Conservation (phyloP, 768 basidiomycete species). For the Dioszegia aurantiaca region DNA sequence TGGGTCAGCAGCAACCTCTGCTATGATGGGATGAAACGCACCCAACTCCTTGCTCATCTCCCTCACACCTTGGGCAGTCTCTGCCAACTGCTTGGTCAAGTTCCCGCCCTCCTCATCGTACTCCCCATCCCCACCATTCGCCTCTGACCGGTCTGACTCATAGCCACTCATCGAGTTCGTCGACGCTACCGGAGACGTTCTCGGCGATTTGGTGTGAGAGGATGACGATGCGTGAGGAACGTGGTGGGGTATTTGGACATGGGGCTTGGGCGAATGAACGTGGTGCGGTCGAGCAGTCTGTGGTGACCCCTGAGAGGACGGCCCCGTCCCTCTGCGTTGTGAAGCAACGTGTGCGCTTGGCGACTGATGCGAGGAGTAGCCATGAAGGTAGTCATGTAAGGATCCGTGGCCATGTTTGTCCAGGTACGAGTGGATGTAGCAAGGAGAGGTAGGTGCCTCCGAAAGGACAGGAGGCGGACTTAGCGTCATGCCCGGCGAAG, state of each 20-base stretch:
- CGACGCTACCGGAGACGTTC: constrained; percentile 12
- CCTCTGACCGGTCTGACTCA: constrained; percentile 37
- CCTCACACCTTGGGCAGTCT: constrained; percentile 92
- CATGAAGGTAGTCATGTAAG: constrained; percentile 68
- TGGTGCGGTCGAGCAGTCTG: constrained; percentile 1
- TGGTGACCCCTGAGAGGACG: not conserved
- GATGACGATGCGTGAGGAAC: constrained; percentile 7
- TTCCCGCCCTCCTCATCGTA: constrained; percentile 71
- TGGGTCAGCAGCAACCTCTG: constrained; percentile 9
- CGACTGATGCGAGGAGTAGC: constrained; percentile 47
- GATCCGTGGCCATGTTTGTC: constrained; percentile 67
- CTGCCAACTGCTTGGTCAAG: constrained; percentile 86
- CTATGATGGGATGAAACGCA: constrained; percentile 52
- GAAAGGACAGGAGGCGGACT: constrained; percentile 6
- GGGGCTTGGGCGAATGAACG: constrained; percentile 14
- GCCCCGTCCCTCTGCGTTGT: not conserved
- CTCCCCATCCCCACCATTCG: constrained; percentile 36
- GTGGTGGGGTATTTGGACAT: constrained; percentile 15
- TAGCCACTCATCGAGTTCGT: constrained; percentile 26
- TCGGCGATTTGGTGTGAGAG: not conserved
- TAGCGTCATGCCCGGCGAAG: constrained; percentile 6
- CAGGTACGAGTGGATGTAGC: constrained; percentile 88
- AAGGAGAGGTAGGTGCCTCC: constrained; percentile 60
- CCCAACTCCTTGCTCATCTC: constrained; percentile 99
- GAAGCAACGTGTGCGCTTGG: constrained; percentile 4